phyloP scores from a whole-genome alignment of 768 basidiomycete genomes.

The Hypholoma sublateritium region DNA sequence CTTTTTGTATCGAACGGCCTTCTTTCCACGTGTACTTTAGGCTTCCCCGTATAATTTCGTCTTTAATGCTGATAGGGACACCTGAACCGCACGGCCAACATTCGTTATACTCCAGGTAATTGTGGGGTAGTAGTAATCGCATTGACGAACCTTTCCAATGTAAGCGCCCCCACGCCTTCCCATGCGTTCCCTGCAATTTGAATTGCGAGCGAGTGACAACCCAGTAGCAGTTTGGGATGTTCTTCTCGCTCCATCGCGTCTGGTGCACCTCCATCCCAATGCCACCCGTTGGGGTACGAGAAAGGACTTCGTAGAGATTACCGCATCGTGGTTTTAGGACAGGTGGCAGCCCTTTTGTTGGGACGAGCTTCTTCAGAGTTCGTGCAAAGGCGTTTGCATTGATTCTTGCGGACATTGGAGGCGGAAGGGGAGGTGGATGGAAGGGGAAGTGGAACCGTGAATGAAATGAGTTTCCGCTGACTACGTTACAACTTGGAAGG shows the following conservation, averaged over 20 bases:
- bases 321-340: constrained; percentile 56
- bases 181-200: constrained; percentile 73
- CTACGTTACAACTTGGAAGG: too few relatives aligned
- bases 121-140: background rate
- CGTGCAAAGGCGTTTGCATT: constrained; percentile 24
- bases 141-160: constrained; percentile 73
- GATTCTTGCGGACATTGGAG: constrained; percentile 34
- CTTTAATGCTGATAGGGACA: constrained; percentile 53
- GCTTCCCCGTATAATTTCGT: constrained; percentile 66
- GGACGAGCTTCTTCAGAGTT: constrained; percentile 25
- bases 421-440: too few relatives aligned
- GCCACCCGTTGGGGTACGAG: constrained; percentile 65
- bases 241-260: constrained; percentile 69
- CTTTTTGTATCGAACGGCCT: constrained; percentile 44
- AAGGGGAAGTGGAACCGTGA: too few relatives aligned
- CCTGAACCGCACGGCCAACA: constrained; percentile 39
- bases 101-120: background rate
- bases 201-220: constrained; percentile 67
- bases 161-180: constrained; percentile 81
- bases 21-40: constrained; percentile 76
- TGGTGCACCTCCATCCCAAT: constrained; percentile 72
- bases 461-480: too few relatives aligned
- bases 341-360: constrained; percentile 56
- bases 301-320: constrained; percentile 72
- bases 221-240: constrained; percentile 72